A percentile compares a stretch with the other conserved stretches of the same genome.
Evolutionary conservation across 371 early-diverging fungal species (phyloP).

Genomic region (Parasitella parasitica): DNA sequence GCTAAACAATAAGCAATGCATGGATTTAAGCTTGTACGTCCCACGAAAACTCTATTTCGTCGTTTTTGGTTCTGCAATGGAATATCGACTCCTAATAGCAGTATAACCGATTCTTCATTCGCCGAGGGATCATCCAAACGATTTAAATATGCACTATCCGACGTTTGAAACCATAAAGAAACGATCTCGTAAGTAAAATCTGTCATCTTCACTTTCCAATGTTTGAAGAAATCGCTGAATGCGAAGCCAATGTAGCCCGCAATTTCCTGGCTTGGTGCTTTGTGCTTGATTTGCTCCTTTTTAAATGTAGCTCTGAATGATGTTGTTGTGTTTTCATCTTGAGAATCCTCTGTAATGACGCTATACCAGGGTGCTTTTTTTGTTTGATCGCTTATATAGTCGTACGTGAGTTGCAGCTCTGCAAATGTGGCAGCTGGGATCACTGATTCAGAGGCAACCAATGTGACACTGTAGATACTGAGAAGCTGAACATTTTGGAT

Average conservation of each 20-base stretch:
- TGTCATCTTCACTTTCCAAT: conserved; percentile 44
- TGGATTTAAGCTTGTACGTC: conserved; percentile 44
- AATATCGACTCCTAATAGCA: conserved; percentile 30
- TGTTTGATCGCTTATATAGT: conserved; percentile 22
- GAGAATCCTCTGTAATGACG: background rate
- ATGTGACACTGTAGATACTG: conserved; percentile 25
- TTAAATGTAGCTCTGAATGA: conserved; percentile 43
- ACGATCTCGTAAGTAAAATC: conserved; percentile 33
- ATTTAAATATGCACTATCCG: background rate
- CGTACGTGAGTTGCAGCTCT: conserved; percentile 19
- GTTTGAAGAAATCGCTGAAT: conserved; percentile 20
- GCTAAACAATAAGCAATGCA: conserved; percentile 45
- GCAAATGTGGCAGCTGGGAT: conserved; percentile 19
- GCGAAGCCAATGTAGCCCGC: conserved; percentile 36
- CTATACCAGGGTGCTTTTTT: conserved; percentile 16
- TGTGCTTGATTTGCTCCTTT: conserved; percentile 32
- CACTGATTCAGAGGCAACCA: conserved; percentile 22
- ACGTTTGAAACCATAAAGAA: conserved; percentile 22
- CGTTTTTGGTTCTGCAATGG: conserved; percentile 26
- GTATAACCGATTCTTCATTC: background rate
- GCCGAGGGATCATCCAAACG: background rate
- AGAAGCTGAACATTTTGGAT: conserved; percentile 11
- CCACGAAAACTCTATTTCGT: conserved; percentile 37
- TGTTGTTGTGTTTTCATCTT: background rate
- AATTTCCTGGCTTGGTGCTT: conserved; percentile 24